Percentiles rank a stretch among this genome's conserved stretches.
phyloP scores from a whole-genome alignment of 1,139 yeast species.

The Kodamaea fungicola region DNA sequence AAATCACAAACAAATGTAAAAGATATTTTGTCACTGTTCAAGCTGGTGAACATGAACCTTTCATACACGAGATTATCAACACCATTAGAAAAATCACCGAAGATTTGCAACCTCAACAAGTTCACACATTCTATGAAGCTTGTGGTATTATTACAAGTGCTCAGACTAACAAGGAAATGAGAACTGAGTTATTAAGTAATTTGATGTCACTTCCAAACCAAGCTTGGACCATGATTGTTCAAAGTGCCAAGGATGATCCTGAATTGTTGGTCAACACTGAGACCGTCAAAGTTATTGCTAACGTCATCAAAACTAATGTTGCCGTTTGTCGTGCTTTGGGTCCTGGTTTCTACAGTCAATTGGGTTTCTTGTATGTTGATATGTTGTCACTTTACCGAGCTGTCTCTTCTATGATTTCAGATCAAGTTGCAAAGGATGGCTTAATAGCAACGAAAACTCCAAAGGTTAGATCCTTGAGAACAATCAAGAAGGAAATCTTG shows the following conservation, averaged over 20 bases:
- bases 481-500: constrained; percentile 91
- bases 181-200: constrained; percentile 71
- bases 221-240: constrained; percentile 90
- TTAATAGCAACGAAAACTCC: constrained; percentile 92
- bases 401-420: constrained; percentile 84
- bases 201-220: constrained; percentile 88
- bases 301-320: constrained; percentile 90
- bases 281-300: constrained; percentile 88
- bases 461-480: constrained; percentile 89
- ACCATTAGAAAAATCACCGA: constrained; percentile 83
- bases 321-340: constrained; percentile 93
- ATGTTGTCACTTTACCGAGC: constrained; percentile 89
- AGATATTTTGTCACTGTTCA: constrained; percentile 91
- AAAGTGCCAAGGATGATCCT: constrained; percentile 89
- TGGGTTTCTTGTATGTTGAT: constrained; percentile 81
- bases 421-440: constrained; percentile 76
- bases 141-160: constrained; percentile 94
- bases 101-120: constrained; percentile 95
- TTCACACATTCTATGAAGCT: constrained; percentile 95
- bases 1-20: constrained; percentile 91
- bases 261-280: constrained; percentile 77
- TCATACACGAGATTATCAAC: constrained; percentile 83
- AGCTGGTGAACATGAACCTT: constrained; percentile 85
- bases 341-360: constrained; percentile 84
- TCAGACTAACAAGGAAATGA: constrained; percentile 57